These are phyloP conservation scores for Tanozyma kutaoensis DNA, from an alignment of 805 yeast genomes.

Conservation along the genomic window DNA sequence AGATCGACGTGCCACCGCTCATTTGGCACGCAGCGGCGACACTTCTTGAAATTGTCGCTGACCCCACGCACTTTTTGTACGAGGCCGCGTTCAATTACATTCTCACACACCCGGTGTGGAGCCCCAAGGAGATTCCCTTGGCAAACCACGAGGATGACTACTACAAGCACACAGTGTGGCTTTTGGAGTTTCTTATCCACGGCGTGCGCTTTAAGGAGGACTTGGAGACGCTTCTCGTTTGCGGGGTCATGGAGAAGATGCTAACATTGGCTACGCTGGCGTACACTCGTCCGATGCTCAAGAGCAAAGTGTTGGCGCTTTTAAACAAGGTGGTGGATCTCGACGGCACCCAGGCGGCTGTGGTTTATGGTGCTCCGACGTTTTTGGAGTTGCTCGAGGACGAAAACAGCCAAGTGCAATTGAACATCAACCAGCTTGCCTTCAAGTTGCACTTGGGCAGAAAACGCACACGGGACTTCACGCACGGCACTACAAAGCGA, in stretches of 20 bases:
- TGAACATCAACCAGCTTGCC: constrained; percentile 33
- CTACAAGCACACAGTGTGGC: constrained; percentile 55
- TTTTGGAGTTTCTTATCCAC: constrained; percentile 32
- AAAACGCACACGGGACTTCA: too few species aligned
- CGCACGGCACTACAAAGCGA: too few species aligned
- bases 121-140: constrained; percentile 31
- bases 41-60: constrained; percentile 40
- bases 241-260: constrained; percentile 56
- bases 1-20: constrained; percentile 11
- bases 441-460: too few species aligned
- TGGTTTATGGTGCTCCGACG: constrained; percentile 2
- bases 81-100: constrained; percentile 62
- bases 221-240: constrained; percentile 35
- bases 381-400: constrained; percentile 5
- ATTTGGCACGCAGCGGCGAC: constrained; percentile 44
- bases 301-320: constrained; percentile 25
- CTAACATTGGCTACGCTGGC: constrained; percentile 42
- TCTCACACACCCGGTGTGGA: constrained; percentile 37
- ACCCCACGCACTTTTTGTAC: constrained; percentile 65
- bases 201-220: constrained; percentile 40
- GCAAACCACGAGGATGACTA: constrained; percentile 33
- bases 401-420: constrained; percentile 17
- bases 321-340: constrained; percentile 35
- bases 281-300: constrained; percentile 26
- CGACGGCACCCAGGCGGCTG: constrained; percentile 14